Percentiles rank a stretch among this genome's conserved stretches.
These are phyloP conservation scores for Amaranthus cruentus DNA, from an alignment of 148 eudicot species.

Conservation along the genomic window DNA sequence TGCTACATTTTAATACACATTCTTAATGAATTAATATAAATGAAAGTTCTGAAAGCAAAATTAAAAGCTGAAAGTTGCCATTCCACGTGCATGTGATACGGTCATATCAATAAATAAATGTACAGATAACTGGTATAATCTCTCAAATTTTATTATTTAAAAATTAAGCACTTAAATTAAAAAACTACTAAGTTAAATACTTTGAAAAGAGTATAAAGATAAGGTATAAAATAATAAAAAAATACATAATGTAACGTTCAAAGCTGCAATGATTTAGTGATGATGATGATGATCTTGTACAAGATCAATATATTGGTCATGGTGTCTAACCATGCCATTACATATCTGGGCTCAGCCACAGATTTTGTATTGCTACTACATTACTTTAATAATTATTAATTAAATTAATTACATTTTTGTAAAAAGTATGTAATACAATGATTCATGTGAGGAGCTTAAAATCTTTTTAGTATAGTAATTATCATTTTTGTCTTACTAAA, in stretches of 20 bases:
- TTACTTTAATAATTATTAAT: not conserved
- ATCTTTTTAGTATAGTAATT: not conserved
- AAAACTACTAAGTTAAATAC: not conserved
- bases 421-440: conserved; percentile 1
- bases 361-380: conserved; percentile 5
- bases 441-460: not conserved
- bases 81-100: conserved; percentile 25
- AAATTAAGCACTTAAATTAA: not conserved
- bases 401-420: not conserved
- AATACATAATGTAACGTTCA: conserved; percentile 1
- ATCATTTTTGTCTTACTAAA: not conserved
- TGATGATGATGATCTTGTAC: conserved; percentile 11
- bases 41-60: not conserved
- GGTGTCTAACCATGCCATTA: conserved; percentile 19
- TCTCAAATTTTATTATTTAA: not conserved
- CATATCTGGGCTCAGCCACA: conserved; percentile 17
- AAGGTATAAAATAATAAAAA: not conserved
- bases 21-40: not conserved
- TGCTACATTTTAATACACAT: not conserved
- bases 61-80: conserved; percentile 6
- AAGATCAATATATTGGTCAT: not conserved
- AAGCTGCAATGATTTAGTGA: conserved; percentile 25
- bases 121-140: conserved; percentile 1
- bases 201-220: not conserved
- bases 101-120: not conserved